Conservation (phyloP, 1,139 yeast species). For the Candida tetrigidarum region DNA sequence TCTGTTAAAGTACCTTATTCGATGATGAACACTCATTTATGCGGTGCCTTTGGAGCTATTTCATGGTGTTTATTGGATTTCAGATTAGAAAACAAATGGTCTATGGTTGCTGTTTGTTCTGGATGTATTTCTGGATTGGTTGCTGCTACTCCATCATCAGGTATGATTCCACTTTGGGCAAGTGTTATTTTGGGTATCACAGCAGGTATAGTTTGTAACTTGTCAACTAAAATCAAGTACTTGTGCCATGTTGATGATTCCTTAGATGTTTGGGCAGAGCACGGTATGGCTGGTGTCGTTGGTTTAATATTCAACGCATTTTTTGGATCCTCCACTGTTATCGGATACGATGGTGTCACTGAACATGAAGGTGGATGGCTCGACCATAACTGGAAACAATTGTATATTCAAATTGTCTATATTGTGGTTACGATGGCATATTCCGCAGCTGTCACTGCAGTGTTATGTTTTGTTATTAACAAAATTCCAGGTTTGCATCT, state of each 20-base stretch:
- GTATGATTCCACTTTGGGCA: slow-evolving; percentile 90
- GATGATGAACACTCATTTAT: slow-evolving; percentile 87
- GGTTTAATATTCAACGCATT: slow-evolving; percentile 88
- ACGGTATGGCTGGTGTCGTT: slow-evolving; percentile 93
- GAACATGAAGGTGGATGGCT: slow-evolving; percentile 93
- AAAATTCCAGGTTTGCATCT: slow-evolving; percentile 82
- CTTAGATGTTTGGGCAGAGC: slow-evolving; percentile 95
- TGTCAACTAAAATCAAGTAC: slow-evolving; percentile 86
- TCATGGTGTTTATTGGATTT: slow-evolving; percentile 92
- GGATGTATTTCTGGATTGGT: slow-evolving; percentile 95
- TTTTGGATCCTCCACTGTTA: slow-evolving; percentile 84
- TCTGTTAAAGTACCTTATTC: slow-evolving; percentile 77
- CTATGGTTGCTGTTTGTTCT: slow-evolving; percentile 93
- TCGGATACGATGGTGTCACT: slow-evolving; percentile 86
- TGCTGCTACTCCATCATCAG: slow-evolving; percentile 96
- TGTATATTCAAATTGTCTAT: slow-evolving; percentile 88
- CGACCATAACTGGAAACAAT: slow-evolving; percentile 86
- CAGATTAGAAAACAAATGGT: slow-evolving; percentile 87
- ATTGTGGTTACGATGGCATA: slow-evolving; percentile 76
- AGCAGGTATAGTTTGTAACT: slow-evolving; percentile 86
- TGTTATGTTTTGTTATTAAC: slow-evolving; percentile 75
- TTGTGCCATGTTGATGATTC: slow-evolving; percentile 86
- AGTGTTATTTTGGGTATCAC: slow-evolving; percentile 82
- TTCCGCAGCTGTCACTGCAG: slow-evolving; percentile 75
- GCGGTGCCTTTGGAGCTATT: slow-evolving; percentile 90